Evolutionary conservation across 306 rosid species (phyloP).

Genomic region (Rosa rugosa): DNA sequence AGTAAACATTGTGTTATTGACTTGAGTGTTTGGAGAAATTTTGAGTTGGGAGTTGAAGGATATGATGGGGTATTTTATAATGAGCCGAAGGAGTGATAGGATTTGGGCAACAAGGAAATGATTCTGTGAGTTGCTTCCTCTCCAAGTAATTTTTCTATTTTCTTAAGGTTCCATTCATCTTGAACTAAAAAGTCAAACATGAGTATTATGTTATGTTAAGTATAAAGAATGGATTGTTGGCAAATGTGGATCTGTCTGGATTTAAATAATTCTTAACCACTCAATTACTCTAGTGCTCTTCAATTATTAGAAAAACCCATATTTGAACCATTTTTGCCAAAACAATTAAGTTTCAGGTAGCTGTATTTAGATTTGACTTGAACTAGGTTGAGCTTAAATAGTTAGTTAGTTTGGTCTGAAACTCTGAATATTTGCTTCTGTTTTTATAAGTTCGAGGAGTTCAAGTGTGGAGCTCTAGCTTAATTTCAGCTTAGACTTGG

Average conservation of each 20-base stretch:
- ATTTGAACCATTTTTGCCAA: neutral
- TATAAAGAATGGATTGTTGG: neutral
- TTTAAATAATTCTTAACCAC: neutral
- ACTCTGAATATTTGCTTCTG: neutral
- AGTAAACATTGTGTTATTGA: neutral
- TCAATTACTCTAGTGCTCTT: neutral
- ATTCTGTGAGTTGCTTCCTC: neutral
- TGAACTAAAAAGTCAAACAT: neutral
- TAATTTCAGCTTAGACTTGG: neutral
- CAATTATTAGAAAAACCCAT: neutral
- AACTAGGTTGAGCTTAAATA: neutral
- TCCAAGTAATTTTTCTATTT: slow-evolving; percentile 1
- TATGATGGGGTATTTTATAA: neutral
- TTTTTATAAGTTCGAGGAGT: neutral
- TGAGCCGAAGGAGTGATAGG: neutral
- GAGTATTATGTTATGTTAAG: neutral
- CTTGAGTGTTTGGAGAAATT: neutral
- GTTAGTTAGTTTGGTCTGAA: neutral
- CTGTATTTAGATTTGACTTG: too few relatives aligned
- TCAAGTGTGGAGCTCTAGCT: neutral
- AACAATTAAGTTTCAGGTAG: neutral
- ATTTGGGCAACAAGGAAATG: slow-evolving; percentile 8
- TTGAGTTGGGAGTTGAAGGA: neutral
- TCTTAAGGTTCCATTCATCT: neutral
- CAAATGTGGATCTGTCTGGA: neutral